Percentiles rank a stretch among this genome's conserved stretches.
These are phyloP conservation scores for Pyrenochaeta sp. DNA, from an alignment of 2,329 filamentous ascomycete genomes.

Conservation along the genomic window DNA sequence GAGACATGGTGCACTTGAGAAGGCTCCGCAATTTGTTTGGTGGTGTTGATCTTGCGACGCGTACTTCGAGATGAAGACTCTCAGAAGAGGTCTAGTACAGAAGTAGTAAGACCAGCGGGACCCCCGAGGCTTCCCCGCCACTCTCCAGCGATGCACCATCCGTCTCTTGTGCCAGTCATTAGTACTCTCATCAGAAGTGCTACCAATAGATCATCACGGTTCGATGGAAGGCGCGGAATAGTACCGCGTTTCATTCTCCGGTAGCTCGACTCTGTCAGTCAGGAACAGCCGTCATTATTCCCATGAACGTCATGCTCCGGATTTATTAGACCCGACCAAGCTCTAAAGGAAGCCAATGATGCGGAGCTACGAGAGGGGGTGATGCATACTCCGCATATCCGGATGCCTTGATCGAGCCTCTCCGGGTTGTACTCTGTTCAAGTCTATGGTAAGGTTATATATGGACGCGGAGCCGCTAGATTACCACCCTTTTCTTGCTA, in stretches of 20 bases:
- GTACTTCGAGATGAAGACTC: slow-evolving; percentile 20
- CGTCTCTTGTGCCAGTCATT: slow-evolving; percentile 10
- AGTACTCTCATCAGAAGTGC: slow-evolving; percentile 4
- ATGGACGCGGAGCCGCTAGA: slow-evolving; percentile 8
- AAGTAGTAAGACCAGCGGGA: slow-evolving; percentile 10
- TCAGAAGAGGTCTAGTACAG: slow-evolving; percentile 10
- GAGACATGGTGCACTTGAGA: slow-evolving; percentile 56
- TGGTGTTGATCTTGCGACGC: slow-evolving; percentile 18
- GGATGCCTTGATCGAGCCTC: slow-evolving; percentile 14
- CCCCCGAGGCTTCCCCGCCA: slow-evolving; percentile 27
- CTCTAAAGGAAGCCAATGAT: slow-evolving; percentile 8
- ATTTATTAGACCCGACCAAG: slow-evolving; percentile 18
- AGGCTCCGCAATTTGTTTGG: background rate
- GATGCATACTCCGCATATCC: slow-evolving; percentile 34
- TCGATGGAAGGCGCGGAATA: slow-evolving; percentile 6
- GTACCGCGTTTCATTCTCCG: background rate
- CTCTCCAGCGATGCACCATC: background rate
- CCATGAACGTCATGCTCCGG: slow-evolving; percentile 20
- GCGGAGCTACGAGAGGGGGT: slow-evolving; percentile 34
- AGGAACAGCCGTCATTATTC: background rate
- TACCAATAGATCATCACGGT: background rate
- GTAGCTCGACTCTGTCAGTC: background rate
- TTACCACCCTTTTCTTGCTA: background rate
- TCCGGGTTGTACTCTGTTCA: slow-evolving; percentile 8
- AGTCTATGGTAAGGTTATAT: slow-evolving; percentile 12